Base-by-base conservation (phyloP, 148 eudicot genomes). In the Hydrangea macrophylla region DNA sequence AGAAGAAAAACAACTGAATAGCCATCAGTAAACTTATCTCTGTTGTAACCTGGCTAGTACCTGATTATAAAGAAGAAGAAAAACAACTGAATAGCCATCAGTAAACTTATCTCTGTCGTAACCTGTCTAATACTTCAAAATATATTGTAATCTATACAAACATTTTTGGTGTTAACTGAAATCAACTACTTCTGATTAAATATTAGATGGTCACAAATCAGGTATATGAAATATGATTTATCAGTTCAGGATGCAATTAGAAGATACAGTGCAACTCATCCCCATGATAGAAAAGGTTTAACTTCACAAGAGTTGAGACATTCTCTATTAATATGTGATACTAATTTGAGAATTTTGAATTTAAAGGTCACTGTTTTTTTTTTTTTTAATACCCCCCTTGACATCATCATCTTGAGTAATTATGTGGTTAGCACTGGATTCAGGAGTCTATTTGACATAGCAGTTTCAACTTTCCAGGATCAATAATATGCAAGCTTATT, bases 161-260 rank as follows among this genome's bases (percentile, higher is more conserved):
- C 8, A 35, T 31, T 36, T 36, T 20, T 33, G 30, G 15, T 40
- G n/a, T 40, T 18, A 48, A 23, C 57, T 26, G 36, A 9, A 44
- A 28, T 28, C 15, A n/a, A 58, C 37, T 15, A 31, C 36, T 26
- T 18, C 26, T 60, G 23, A 13, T n/a, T 18, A 37, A 27, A 7
- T 9, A 33, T 35, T 13, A 60, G 5, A 24, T 25, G 35, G 10
- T 22, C 24, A n/a, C 10, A 8, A 11, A 11, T 28, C 33, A 3
- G 39, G 39, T 8, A 4, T 12, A 15, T 48, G 23, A 0, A 20
- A 18, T 26, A 60, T 32, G 6, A 6, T 60, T 35, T 27, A 60
- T 20, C 10, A 54, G 45, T 32, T 35, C 22, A 66, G 55, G 48
- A 66, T 23, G 22, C 48, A 66, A 66, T 15, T 53, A 35, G 70